phyloP scores from a whole-genome alignment of 768 basidiomycete genomes.

The Pleurotus ostreatus region DNA sequence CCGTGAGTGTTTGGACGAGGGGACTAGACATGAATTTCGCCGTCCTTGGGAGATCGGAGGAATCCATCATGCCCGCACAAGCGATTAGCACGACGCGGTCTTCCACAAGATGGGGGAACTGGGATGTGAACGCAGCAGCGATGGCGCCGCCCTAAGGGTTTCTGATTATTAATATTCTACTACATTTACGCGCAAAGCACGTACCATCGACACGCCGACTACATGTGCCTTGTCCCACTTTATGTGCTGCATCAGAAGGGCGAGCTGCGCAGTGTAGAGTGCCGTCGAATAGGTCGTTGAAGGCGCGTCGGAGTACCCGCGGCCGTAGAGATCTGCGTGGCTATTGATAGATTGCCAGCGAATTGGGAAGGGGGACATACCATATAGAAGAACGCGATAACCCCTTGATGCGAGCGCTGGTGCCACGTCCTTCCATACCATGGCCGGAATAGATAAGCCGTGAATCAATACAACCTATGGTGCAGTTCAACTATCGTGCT shows the following conservation, averaged over 20 bases:
- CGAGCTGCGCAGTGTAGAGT: constrained; percentile 75
- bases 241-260: constrained; percentile 75
- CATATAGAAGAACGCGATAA: constrained; percentile 74
- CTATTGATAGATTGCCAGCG: neutral
- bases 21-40: constrained; percentile 78
- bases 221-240: constrained; percentile 65
- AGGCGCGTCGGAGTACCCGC: constrained; percentile 82
- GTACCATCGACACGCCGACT: constrained; percentile 74
- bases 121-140: constrained; percentile 63
- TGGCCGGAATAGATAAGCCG: constrained; percentile 71
- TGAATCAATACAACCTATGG: constrained; percentile 70
- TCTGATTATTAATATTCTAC: too few relatives aligned
- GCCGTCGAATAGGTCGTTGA: constrained; percentile 59
- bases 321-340: constrained; percentile 66
- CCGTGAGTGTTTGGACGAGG: constrained; percentile 60
- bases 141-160: constrained; percentile 65
- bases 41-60: constrained; percentile 66
- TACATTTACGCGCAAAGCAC: constrained; percentile 8
- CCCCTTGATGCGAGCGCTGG: constrained; percentile 59
- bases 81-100: constrained; percentile 64
- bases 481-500: too few relatives aligned
- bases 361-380: constrained; percentile 29
- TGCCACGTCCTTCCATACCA: constrained; percentile 75
- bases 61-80: constrained; percentile 67
- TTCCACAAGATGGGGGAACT: constrained; percentile 70